These are phyloP conservation scores for Boletus reticuloceps DNA, from an alignment of 768 basidiomycete genomes.

Conservation along the genomic window DNA sequence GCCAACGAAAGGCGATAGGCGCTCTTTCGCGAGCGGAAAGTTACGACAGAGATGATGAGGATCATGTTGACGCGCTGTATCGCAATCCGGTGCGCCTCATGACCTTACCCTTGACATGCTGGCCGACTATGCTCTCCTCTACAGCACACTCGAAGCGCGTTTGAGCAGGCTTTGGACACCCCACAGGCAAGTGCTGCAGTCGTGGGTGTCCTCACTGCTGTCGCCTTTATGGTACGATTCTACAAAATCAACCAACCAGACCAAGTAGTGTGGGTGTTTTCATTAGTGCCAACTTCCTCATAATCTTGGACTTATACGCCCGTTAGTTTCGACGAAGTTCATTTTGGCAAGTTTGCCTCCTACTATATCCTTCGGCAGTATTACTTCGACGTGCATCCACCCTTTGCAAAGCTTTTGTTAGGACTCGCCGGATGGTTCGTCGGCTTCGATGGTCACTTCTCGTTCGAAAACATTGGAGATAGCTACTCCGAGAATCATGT, in stretches of 20 bases:
- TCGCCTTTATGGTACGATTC: conserved; percentile 84
- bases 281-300: background rate
- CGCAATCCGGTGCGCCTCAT: conserved; percentile 45
- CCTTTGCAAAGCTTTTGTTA: conserved; percentile 92
- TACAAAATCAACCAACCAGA: conserved; percentile 95
- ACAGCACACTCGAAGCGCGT: conserved; percentile 55
- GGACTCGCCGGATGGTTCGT: conserved; percentile 95
- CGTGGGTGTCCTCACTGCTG: conserved; percentile 61
- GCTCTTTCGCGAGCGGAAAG: conserved; percentile 18
- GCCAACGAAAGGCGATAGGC: conserved; percentile 25
- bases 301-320: conserved; percentile 3
- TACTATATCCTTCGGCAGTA: conserved; percentile 92
- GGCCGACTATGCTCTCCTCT: conserved; percentile 17
- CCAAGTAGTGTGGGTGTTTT: conserved; percentile 79
- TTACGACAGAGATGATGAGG: conserved; percentile 45
- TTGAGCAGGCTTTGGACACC: conserved; percentile 64
- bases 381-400: conserved; percentile 99
- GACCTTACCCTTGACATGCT: conserved; percentile 1
- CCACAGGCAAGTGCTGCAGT: conserved; percentile 58
- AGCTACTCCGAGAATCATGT: conserved; percentile 84
- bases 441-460: conserved; percentile 92
- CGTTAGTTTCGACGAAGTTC: conserved; percentile 91
- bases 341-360: conserved; percentile 97
- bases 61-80: conserved; percentile 48
- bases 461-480: conserved; percentile 95